These are phyloP conservation scores for Atkinsonella texensis DNA, from an alignment of 2,329 filamentous ascomycete genomes.

Conservation along the genomic window DNA sequence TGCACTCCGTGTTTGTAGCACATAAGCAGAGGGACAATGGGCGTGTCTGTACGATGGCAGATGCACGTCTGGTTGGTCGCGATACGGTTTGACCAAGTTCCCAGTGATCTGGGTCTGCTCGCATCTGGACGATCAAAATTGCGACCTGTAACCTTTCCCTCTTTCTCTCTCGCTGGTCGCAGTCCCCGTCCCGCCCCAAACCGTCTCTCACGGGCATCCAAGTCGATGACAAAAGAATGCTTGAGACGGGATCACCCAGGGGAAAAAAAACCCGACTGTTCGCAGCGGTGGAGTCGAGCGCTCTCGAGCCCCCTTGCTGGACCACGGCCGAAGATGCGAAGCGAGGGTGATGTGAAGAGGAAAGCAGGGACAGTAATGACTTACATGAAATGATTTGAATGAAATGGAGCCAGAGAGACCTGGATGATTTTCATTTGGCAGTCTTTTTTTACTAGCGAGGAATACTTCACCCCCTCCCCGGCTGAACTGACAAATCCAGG, in stretches of 20 bases:
- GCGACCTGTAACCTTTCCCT: constrained; percentile 1
- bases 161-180: background rate
- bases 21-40: background rate
- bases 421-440: background rate
- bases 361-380: background rate
- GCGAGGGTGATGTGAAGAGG: background rate
- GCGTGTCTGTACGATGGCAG: background rate
- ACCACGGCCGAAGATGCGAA: background rate
- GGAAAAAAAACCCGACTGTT: background rate
- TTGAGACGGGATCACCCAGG: background rate
- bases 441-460: background rate
- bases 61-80: background rate
- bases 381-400: background rate
- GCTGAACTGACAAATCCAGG: background rate
- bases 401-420: background rate
- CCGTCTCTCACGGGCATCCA: background rate
- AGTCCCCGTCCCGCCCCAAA: background rate
- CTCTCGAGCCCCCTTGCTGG: background rate
- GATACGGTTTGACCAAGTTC: constrained; percentile 1
- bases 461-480: background rate
- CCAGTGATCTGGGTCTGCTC: constrained; percentile 4
- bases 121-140: constrained; percentile 4
- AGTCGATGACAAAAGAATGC: background rate
- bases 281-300: background rate
- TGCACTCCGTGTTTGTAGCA: background rate